Conservation (phyloP, 2,329 filamentous ascomycete genomes). For the Fusarium nelsonii region DNA sequence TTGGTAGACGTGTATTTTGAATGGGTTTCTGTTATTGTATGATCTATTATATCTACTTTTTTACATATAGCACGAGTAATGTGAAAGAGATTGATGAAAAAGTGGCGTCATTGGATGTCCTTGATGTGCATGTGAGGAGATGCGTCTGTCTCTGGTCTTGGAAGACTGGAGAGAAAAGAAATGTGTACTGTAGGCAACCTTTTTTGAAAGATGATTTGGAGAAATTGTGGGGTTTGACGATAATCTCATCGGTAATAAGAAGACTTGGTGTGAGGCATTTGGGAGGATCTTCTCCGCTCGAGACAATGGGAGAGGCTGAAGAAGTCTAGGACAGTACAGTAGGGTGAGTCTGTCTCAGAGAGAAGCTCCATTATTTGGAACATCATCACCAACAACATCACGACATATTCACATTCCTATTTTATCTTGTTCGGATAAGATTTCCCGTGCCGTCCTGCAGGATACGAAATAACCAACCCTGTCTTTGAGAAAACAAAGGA, state of each 20-base stretch:
- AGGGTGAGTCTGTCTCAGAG: neutral
- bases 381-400: neutral
- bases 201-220: slow-evolving; percentile 24
- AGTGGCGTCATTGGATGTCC: slow-evolving; percentile 34
- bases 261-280: slow-evolving; percentile 32
- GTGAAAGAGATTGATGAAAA: slow-evolving; percentile 16
- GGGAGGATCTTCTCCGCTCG: neutral
- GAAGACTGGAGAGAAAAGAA: neutral
- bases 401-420: neutral
- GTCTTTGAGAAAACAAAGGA: slow-evolving; percentile 4
- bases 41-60: neutral
- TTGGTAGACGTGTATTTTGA: slow-evolving; percentile 1
- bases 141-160: neutral
- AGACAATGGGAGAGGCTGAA: neutral
- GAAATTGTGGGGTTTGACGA: slow-evolving; percentile 32
- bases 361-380: neutral
- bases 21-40: neutral
- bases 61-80: slow-evolving; percentile 25
- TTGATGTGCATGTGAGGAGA: slow-evolving; percentile 13
- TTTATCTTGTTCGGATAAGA: neutral
- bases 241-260: slow-evolving; percentile 1
- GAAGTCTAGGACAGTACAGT: neutral
- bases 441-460: neutral
- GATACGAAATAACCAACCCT: slow-evolving; percentile 25
- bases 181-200: neutral